Evolutionary conservation across 177 flowering plant species (phyloP).

Genomic region (Vitis hybrid): DNA sequence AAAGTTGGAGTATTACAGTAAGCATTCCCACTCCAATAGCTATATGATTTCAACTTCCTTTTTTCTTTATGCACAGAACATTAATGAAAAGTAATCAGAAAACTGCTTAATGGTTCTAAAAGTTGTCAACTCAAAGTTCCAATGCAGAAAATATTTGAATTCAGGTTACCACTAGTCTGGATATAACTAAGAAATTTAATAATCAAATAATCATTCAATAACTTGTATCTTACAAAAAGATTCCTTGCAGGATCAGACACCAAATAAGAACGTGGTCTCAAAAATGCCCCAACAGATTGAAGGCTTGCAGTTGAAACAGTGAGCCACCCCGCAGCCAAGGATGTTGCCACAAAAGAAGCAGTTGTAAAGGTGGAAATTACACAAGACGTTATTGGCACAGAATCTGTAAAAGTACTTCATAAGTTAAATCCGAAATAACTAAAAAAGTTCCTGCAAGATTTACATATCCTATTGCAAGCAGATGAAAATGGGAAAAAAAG

Average conservation of each 20-base stretch:
- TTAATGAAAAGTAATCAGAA: too few species aligned
- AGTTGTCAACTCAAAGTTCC: too few species aligned
- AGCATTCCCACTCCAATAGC: too few species aligned
- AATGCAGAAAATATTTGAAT: neutral
- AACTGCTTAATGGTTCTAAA: too few species aligned
- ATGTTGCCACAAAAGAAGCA: slow-evolving; percentile 54
- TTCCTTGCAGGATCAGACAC: slow-evolving; percentile 67
- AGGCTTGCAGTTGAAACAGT: slow-evolving; percentile 78
- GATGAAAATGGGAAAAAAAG: neutral
- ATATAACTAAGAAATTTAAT: neutral
- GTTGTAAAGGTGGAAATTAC: slow-evolving; percentile 45
- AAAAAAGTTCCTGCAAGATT: neutral
- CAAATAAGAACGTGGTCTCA: slow-evolving; percentile 41
- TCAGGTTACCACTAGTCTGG: too few species aligned
- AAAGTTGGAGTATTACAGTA: too few species aligned
- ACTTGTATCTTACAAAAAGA: slow-evolving; percentile 66
- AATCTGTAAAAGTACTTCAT: slow-evolving; percentile 49
- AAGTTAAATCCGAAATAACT: neutral
- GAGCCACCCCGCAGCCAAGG: slow-evolving; percentile 60
- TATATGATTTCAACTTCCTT: too few species aligned
- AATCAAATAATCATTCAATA: neutral
- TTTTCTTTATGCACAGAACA: too few species aligned
- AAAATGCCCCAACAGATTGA: slow-evolving; percentile 50
- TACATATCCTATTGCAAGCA: neutral
- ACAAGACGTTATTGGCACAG: slow-evolving; percentile 59